Base-by-base conservation (phyloP, 306 rosid species). In the Spatholobus suberectus region DNA sequence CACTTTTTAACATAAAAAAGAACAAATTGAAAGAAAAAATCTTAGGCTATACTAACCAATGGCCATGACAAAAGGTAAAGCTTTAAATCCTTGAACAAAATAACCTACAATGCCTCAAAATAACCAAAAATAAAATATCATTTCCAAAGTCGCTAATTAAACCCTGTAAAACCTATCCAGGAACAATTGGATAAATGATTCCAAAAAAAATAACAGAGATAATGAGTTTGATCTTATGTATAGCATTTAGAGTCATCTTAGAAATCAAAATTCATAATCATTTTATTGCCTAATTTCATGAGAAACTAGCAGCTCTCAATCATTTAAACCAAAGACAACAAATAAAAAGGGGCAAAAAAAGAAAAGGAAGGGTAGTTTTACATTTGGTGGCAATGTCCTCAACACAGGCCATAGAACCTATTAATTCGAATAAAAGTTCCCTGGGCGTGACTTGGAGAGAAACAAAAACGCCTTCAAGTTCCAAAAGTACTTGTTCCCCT, bases 301-400 rank as follows among this genome's bases (percentile, higher is more conserved):
- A 81, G 66, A 46, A 62, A 43, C 26, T 29, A 38, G 5, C 23
- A 70, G 34, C 49, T 24, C 13, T 63, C 41, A 55, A 32, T 52
- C 47, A 35, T 57, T 43, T 21, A 10, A 63, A 51, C 35, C 52
- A 27, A n/a, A 68, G 2, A 29, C 1, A 15, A 41, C 9, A 59
- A 38, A 24, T 38, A 8, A n/a, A 10, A 1, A 13, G 17, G 51
- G 17, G 17, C 4, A 2, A 24, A 15, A 43, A n/a, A 43, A 18
- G 11, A n/a, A n/a, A n/a, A n/a, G n/a, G n/a, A n/a, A n/a, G n/a
- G n/a, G n/a, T n/a, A n/a, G n/a, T n/a, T n/a, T 34, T 94, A 94
- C 98, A 94, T 89, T 94, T 94, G 73, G 97, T 94, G 81, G 93
- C 84, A 62, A 94, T 94, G 70, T 97, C 98, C 74, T 93, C 97